A percentile compares a stretch with the other conserved stretches of the same genome.
Conservation (phyloP, 148 eudicot species). For the Cornus florida region DNA sequence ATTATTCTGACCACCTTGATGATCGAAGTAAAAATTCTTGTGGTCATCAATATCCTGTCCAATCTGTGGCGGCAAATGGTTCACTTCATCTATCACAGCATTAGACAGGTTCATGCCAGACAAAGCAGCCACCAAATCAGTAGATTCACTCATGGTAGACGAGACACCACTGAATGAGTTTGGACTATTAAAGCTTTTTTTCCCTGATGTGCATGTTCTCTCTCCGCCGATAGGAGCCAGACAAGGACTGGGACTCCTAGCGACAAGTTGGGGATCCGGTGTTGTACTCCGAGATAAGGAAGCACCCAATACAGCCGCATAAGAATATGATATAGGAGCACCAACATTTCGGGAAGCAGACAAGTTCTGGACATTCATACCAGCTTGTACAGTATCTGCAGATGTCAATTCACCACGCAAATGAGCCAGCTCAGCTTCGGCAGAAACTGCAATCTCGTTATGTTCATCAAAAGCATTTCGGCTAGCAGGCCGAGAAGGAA, state of each 20-base stretch:
- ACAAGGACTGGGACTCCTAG: constrained; percentile 91
- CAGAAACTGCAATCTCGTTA: constrained; percentile 42
- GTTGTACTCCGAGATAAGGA: constrained; percentile 92
- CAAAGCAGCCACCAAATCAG: constrained; percentile 69
- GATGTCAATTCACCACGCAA: constrained; percentile 42
- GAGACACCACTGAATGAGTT: constrained; percentile 58
- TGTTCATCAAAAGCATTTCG: constrained; percentile 79
- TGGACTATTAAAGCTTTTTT: constrained; percentile 47
- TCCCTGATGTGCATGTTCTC: constrained; percentile 53
- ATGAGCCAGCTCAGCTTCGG: constrained; percentile 72
- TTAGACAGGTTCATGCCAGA: constrained; percentile 82
- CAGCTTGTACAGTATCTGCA: constrained; percentile 21
- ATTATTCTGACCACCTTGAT: constrained; percentile 51
- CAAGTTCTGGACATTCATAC: constrained; percentile 38
- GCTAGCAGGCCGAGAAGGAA: constrained; percentile 90
- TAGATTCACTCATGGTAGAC: constrained; percentile 46
- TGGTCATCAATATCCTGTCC: constrained; percentile 52
- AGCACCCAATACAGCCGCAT: constrained; percentile 89
- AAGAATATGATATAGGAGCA: constrained; percentile 62
- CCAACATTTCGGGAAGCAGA: constrained; percentile 45
- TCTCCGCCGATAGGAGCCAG: constrained; percentile 93
- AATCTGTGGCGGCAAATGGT: constrained; percentile 40
- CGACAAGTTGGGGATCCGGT: constrained; percentile 85
- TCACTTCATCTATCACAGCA: constrained; percentile 49
- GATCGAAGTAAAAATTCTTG: constrained; percentile 49